A percentile compares a stretch with the other conserved stretches of the same genome.
Conservation (phyloP, 2,329 filamentous ascomycete species). For the Aspergillus aculeatinus region DNA sequence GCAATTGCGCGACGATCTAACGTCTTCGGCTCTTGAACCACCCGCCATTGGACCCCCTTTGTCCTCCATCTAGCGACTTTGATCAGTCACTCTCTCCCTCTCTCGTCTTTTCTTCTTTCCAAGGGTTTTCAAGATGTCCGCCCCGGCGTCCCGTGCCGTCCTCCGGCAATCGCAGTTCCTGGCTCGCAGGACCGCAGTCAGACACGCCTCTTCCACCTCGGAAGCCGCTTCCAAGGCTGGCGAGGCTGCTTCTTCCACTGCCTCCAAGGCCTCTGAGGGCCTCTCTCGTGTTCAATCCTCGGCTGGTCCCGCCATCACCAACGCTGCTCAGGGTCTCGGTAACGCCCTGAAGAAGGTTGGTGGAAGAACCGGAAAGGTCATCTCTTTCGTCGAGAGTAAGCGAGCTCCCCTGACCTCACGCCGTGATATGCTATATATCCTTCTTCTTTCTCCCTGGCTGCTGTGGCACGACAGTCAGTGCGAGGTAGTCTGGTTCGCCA, state of each 20-base stretch:
- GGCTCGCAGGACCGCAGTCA: constrained; percentile 46
- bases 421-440: background rate
- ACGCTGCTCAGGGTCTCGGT: constrained; percentile 66
- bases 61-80: constrained; percentile 32
- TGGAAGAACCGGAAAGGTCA: constrained; percentile 75
- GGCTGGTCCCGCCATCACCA: constrained; percentile 73
- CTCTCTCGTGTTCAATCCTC: constrained; percentile 77
- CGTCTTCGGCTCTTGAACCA: constrained; percentile 30
- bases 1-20: constrained; percentile 34
- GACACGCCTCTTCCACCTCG: constrained; percentile 49
- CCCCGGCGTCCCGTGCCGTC: constrained; percentile 44
- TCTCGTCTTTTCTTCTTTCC: constrained; percentile 23
- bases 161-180: constrained; percentile 50
- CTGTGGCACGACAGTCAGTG: background rate
- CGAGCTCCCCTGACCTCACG: constrained; percentile 10
- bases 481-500: background rate
- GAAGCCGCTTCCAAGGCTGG: constrained; percentile 48
- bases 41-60: constrained; percentile 42
- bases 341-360: constrained; percentile 73
- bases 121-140: constrained; percentile 43
- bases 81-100: constrained; percentile 29
- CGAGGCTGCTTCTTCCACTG: constrained; percentile 43
- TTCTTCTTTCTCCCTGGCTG: background rate
- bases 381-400: constrained; percentile 85
- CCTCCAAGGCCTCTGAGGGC: constrained; percentile 72